Conservation (phyloP, 2,329 filamentous ascomycete genomes). For the Trichophyton benhamiae region DNA sequence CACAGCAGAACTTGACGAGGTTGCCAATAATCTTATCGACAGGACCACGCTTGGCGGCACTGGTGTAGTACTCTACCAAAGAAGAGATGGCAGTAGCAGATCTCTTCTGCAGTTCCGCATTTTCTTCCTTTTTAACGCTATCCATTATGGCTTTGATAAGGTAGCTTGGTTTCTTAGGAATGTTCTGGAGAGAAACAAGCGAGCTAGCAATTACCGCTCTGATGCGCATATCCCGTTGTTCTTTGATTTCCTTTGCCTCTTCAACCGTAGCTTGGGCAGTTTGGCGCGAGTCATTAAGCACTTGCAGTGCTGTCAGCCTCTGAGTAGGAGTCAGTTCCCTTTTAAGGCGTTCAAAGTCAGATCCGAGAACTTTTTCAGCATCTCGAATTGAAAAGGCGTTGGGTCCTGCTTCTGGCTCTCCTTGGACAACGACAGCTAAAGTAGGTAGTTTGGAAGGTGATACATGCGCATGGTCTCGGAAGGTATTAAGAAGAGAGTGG, state of each 20-base stretch:
- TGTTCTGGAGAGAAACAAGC: constrained; percentile 69
- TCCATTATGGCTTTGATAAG: constrained; percentile 98
- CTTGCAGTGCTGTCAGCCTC: constrained; percentile 67
- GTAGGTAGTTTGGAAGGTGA: constrained; percentile 61
- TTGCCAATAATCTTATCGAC: constrained; percentile 95
- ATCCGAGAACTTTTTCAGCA: constrained; percentile 72
- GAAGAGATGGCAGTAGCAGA: constrained; percentile 74
- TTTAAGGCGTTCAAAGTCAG: constrained; percentile 79
- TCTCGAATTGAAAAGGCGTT: constrained; percentile 80
- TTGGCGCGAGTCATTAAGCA: constrained; percentile 63
- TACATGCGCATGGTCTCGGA: constrained; percentile 81
- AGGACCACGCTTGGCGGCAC: constrained; percentile 64
- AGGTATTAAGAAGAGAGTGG: constrained; percentile 76
- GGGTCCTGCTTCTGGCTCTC: constrained; percentile 79
- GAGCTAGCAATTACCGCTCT: constrained; percentile 77
- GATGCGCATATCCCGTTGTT: constrained; percentile 71
- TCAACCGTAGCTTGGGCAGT: constrained; percentile 60
- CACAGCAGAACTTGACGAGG: constrained; percentile 91
- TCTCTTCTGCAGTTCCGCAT: constrained; percentile 70
- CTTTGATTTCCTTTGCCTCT: constrained; percentile 68
- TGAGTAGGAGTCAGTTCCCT: constrained; percentile 81
- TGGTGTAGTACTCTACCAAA: constrained; percentile 76
- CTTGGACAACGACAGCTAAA: constrained; percentile 84
- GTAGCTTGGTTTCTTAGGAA: constrained; percentile 85
- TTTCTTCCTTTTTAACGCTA: constrained; percentile 91